Evolutionary conservation across 2,329 filamentous ascomycete genomes (phyloP), one percentile per base, ranked within the genome.

Genomic region (Trichophyton mentagrophytes): DNA sequence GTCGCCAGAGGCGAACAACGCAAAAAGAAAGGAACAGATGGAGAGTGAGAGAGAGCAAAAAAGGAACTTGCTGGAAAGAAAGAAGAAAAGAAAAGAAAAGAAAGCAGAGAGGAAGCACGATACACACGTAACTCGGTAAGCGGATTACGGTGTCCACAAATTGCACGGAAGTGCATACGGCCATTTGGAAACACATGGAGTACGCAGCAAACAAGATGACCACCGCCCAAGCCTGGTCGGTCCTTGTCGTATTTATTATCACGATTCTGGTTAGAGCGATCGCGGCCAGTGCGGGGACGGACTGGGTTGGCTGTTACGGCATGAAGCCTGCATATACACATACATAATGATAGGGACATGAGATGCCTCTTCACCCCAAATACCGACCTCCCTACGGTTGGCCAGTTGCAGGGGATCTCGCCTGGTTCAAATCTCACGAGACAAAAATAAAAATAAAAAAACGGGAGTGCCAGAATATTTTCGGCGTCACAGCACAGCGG

Each of bases 211-310:
- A 55, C 51, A 55, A 55, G 33, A 38, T n/a, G 11, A 53, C 25
- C 9, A 15, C 15, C 8, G n/a, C 51, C 13, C 15, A 55, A 20
- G 51, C 51, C 51, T 17, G 11, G 51, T 20, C 51, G 7, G 51
- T 17, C 27, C 51, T 55, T 55, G 25, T 55, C 51, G 25, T 55
- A 33, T 55, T 33, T 33, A 55, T 55, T 55, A 55, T 55, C 27
- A 55, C 51, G 13, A 36, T 55, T 36, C 9, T 25, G 51, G 51
- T 55, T 55, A 55, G 51, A 55, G 30, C 51, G 27, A 55, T 55
- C 51, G 51, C 51, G 51, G 51, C 51, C 27, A 33, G 51, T 55
- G 51, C 51, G 51, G 51, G 51, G 51, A 55, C 51, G 30, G 51
- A 55, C 51, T 53, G 25, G 47, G 47, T 53, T 53, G 46, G 46